phyloP scores from a whole-genome alignment of 176 grass and related monocot species.

The Aegilops bicornis region DNA sequence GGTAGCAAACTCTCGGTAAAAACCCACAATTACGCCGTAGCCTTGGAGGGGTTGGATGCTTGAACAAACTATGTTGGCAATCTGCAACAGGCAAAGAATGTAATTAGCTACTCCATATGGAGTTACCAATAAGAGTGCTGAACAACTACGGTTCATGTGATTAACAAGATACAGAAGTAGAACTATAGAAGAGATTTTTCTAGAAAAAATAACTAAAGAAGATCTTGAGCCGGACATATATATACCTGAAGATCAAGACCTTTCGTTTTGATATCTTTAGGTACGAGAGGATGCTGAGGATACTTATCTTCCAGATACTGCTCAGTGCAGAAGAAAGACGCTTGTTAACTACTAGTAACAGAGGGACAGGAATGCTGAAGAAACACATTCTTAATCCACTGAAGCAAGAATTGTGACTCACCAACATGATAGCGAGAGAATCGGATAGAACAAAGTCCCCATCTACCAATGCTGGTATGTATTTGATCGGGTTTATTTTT shows the following conservation, averaged over 20 bases:
- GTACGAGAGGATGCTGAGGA: conserved; percentile 66
- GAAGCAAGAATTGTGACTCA: conserved; percentile 28
- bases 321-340: conserved; percentile 3
- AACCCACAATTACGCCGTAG: conserved; percentile 52
- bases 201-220: not conserved
- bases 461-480: conserved; percentile 73
- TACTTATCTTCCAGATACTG: conserved; percentile 98
- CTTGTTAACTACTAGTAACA: conserved; percentile 17
- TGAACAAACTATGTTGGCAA: conserved; percentile 76
- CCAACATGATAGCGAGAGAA: conserved; percentile 77
- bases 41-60: conserved; percentile 87
- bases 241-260: conserved; percentile 88
- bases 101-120: not conserved
- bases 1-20: not conserved
- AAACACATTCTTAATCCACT: conserved; percentile 1
- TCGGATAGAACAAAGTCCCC: conserved; percentile 64
- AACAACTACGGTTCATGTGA: not conserved
- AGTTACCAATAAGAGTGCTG: not conserved
- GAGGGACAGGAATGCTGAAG: not conserved
- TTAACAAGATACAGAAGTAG: not conserved
- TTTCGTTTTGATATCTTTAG: conserved; percentile 75
- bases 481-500: conserved; percentile 86
- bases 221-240: conserved; percentile 16
- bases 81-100: conserved; percentile 37
- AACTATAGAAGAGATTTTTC: not conserved